Conservation (phyloP, 495 filamentous ascomycete species). For the Viridothelium virens region DNA sequence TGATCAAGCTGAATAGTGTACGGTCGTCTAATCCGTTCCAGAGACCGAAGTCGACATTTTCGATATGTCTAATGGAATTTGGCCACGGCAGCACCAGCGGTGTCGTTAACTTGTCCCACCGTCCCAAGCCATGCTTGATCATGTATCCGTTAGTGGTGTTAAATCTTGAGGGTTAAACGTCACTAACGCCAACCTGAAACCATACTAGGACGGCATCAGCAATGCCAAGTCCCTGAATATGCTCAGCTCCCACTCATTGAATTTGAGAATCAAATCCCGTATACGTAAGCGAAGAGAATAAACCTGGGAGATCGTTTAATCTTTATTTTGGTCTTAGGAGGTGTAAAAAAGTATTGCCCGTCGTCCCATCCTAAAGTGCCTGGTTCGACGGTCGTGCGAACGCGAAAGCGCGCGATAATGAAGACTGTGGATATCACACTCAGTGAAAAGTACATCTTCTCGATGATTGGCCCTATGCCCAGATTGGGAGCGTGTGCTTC, state of each 20-base stretch:
- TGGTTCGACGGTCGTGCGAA: not conserved
- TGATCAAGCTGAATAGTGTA: slow-evolving; percentile 7
- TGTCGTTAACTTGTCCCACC: not conserved
- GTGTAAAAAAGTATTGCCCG: not conserved
- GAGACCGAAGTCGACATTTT: not conserved
- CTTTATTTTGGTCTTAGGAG: not conserved
- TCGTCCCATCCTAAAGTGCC: slow-evolving; percentile 7
- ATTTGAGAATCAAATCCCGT: not conserved
- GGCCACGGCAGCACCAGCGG: not conserved
- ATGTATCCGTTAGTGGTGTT: not conserved
- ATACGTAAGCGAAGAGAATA: not conserved
- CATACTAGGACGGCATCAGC: not conserved
- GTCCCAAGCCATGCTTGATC: not conserved
- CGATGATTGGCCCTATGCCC: slow-evolving; percentile 1
- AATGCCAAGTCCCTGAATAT: not conserved
- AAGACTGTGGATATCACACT: not conserved
- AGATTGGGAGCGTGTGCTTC: too few relatives aligned
- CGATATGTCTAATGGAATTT: not conserved
- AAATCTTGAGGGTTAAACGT: not conserved
- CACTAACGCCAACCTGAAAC: not conserved
- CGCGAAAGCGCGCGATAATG: not conserved
- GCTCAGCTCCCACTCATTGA: not conserved
- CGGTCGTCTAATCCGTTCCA: not conserved
- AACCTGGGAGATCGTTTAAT: not conserved
- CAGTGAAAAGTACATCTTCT: not conserved